A percentile compares a stretch with the other conserved stretches of the same genome.
These are phyloP conservation scores for Carex parvula DNA, from an alignment of 176 grass and related monocot genomes.

Conservation along the genomic window DNA sequence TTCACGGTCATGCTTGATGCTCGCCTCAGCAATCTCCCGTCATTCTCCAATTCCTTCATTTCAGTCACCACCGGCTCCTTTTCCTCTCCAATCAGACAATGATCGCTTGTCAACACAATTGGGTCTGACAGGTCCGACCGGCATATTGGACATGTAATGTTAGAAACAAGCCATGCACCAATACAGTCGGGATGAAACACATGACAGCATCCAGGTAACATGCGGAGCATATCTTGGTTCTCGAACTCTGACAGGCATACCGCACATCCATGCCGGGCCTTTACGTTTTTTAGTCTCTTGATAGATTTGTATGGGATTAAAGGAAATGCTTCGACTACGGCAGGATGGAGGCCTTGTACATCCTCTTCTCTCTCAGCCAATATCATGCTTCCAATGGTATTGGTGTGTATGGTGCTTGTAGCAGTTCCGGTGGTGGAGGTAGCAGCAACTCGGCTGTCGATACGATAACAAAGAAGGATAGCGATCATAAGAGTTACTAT, in stretches of 20 bases:
- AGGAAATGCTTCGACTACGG: neutral
- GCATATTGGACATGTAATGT: conserved; percentile 61
- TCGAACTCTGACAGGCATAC: conserved; percentile 67
- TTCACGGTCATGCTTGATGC: neutral
- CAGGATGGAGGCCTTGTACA: neutral
- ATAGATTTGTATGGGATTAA: neutral
- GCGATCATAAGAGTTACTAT: neutral
- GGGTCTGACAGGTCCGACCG: conserved; percentile 39
- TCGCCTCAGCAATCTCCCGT: neutral
- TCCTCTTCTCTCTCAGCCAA: neutral
- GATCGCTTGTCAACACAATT: neutral
- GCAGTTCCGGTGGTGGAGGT: neutral
- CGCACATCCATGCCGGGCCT: conserved; percentile 49
- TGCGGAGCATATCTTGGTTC: conserved; percentile 42
- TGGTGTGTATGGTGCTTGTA: neutral
- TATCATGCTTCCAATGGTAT: conserved; percentile 15
- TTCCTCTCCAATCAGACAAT: conserved; percentile 15
- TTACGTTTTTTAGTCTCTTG: conserved; percentile 11
- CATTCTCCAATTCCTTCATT: neutral
- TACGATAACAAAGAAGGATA: conserved; percentile 4
- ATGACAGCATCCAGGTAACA: conserved; percentile 53
- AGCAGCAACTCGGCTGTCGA: neutral
- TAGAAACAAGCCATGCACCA: conserved; percentile 50
- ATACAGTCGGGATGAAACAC: conserved; percentile 61
- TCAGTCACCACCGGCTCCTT: conserved; percentile 20